Base-by-base conservation (phyloP, 148 eudicot species). In the Spergularia bocconei region DNA sequence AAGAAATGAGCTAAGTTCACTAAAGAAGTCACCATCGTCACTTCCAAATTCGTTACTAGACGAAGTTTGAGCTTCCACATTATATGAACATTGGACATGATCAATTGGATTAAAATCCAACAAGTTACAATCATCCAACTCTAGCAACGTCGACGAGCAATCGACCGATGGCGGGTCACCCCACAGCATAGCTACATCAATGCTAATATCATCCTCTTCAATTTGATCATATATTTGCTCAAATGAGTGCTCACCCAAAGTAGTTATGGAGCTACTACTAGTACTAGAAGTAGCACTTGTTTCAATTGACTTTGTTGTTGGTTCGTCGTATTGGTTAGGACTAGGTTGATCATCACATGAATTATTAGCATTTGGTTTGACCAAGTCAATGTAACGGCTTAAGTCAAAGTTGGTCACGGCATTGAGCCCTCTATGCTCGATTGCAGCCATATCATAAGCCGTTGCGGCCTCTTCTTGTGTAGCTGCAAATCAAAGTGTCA, bases 401-500 rank as follows among this genome's bases (percentile, higher is more conserved):
- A 89, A 88, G 76, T 91, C 92, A 63, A 91, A 91, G 62, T 91
- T 91, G 20, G 97, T 91, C 59, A 91, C 91, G 0, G 97, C 97
- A 36, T 90, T 91, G 16, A 83, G 81, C n/a, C 93, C 97, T 2
- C 97, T 86, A 61, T 88, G 82, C 70, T 91, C 87, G 13, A 91
- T 90, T 11, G 97, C 93, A 13, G 97, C 97, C 77, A 88, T 85
- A 76, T 91, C 93, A 63, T 91, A 91, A 12, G 97, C 93, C 4
- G 88, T 76, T 48, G 93, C 97, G 0, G 97, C 97, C 77, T 91
- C 97, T 87, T 91, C 97, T 76, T 89, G 97, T 4, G 97, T 91
- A 55, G 91, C 97, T 91, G 87, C 74, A 72, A 56, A 9, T 44
- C 5, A 6, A 44, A 44, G 48, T 44, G 48, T 33, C 62, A 52